Base-by-base conservation (phyloP, 805 yeast species). In the Metschnikowia lunata region DNA sequence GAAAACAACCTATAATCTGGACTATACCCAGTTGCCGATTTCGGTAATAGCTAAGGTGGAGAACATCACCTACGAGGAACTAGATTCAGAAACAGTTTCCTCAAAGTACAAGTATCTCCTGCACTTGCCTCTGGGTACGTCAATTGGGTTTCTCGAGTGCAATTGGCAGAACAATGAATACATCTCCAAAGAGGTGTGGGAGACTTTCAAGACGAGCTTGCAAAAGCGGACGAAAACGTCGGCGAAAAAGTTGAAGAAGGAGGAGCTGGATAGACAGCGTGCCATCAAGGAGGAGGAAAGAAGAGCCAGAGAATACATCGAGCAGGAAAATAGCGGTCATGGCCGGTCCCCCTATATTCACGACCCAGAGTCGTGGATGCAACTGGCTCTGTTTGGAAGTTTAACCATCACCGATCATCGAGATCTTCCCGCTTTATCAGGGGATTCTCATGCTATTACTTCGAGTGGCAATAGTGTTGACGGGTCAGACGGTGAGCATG, bases 111-210 rank as follows among this genome's bases (percentile, higher is more conserved):
- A 88, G 61, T 88, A 85, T 60, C 64, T 93, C 45, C 75, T 85
- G 0, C 91, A 91, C 62, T 64, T 89, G 18, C 97, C 99, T 0
- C 60, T 79, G 27, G 97, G 97, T 1, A 84, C 96, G 0, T 85
- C 84, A 41, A 62, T 91, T 35, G 95, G 89, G 9, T 81, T 87
- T 50, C 59, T 93, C 43, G 98, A 93, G 55, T 76, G 96, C 40
- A 83, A 88, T 59, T 91, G 98, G 98, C 49, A 44, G 29, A 48
- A 62, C 12, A 69, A 62, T 52, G 69, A 62, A 45, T 61, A 43
- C 40, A 54, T 70, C 9, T 43, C 51, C 18, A 47, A 48, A n/a
- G 72, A 63, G 41, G 63, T 61, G 42, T 71, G 67, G 72, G 64
- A 66, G 2, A 57, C 60, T 26, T 85, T 80, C 60, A 70, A 74